phyloP scores from a whole-genome alignment of 306 rosid genomes.

The Pterocarpus macrocarpus region DNA sequence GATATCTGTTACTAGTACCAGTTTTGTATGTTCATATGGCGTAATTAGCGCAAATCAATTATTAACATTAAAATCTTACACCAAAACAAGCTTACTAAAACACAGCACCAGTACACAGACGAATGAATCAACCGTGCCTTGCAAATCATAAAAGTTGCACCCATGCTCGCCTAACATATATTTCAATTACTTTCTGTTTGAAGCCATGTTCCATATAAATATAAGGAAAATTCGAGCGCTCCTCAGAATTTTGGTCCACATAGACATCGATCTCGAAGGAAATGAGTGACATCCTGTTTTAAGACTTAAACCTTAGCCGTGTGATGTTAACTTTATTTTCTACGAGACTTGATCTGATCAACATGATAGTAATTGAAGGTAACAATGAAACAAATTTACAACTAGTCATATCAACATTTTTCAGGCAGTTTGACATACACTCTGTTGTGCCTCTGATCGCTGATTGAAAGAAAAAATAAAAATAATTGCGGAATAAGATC shows the following conservation, averaged over 20 bases:
- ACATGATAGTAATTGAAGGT: neutral
- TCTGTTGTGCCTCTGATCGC: neutral
- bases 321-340: neutral
- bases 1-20: too few species aligned
- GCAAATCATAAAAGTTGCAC: neutral
- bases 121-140: neutral
- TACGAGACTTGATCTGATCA: neutral
- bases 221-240: neutral
- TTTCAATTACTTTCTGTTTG: neutral
- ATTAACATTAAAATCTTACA: conserved; percentile 1
- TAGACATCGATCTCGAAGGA: neutral
- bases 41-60: conserved; percentile 4
- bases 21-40: neutral
- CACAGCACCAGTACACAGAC: neutral
- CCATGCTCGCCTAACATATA: neutral
- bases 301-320: neutral
- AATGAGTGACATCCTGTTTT: neutral
- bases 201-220: neutral
- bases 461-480: neutral
- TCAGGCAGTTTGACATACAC: neutral
- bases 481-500: neutral
- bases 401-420: neutral
- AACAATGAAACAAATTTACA: neutral
- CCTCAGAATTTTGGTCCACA: neutral
- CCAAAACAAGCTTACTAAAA: neutral